Conservation (phyloP, 2,329 filamentous ascomycete species). For the Hymenoscyphus scutula region DNA sequence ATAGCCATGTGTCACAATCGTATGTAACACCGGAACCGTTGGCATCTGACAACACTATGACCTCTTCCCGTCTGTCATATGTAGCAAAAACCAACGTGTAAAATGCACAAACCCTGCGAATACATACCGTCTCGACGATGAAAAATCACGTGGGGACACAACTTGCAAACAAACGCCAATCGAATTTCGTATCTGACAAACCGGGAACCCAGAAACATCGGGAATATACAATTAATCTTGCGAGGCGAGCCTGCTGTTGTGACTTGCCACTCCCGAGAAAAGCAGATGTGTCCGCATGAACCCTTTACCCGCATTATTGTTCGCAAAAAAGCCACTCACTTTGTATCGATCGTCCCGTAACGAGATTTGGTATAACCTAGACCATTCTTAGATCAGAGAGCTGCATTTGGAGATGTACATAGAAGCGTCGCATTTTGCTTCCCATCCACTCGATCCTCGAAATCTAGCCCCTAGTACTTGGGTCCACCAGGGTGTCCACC, state of each 20-base stretch:
- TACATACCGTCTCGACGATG: slow-evolving; percentile 14
- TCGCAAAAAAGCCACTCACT: slow-evolving; percentile 21
- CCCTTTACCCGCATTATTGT: slow-evolving; percentile 13
- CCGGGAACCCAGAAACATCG: slow-evolving; percentile 21
- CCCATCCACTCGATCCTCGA: slow-evolving; percentile 16
- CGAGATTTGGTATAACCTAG: slow-evolving; percentile 14
- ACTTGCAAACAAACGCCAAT: slow-evolving; percentile 25
- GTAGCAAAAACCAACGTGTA: slow-evolving; percentile 23
- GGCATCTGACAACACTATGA: slow-evolving; percentile 21
- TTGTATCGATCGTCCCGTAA: slow-evolving; percentile 18
- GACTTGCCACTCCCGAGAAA: slow-evolving; percentile 21
- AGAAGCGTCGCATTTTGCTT: slow-evolving; percentile 1
- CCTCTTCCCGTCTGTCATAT: slow-evolving; percentile 26
- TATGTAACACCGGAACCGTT: slow-evolving; percentile 2
- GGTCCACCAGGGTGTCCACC: too few species aligned
- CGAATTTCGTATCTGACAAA: slow-evolving; percentile 23
- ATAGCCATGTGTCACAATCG: slow-evolving; percentile 3
- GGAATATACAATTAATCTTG: slow-evolving; percentile 24
- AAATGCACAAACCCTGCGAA: slow-evolving; percentile 15
- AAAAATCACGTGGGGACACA: slow-evolving; percentile 21
- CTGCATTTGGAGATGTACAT: slow-evolving; percentile 8
- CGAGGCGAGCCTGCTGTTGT: slow-evolving; percentile 19
- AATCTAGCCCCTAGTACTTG: slow-evolving; percentile 28
- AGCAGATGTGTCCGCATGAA: slow-evolving; percentile 24
- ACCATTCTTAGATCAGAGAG: slow-evolving; percentile 10